These are phyloP conservation scores for Rhodotorula sphaerocarpa DNA, from an alignment of 768 basidiomycete genomes.

Conservation along the genomic window DNA sequence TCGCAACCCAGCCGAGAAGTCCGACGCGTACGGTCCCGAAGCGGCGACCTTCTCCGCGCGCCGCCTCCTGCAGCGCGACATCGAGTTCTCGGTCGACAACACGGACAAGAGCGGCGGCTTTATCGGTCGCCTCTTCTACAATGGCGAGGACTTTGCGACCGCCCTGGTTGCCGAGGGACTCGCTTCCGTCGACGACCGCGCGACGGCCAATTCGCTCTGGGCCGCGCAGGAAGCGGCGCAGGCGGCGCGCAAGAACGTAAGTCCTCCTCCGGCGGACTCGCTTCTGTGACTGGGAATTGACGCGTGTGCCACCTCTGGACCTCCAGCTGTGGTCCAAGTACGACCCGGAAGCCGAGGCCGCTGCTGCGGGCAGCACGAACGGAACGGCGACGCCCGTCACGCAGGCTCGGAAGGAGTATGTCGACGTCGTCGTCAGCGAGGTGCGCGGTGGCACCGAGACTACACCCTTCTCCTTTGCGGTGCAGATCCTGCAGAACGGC, in stretches of 20 bases:
- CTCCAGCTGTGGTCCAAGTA: slow-evolving; percentile 35
- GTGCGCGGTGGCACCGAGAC: slow-evolving; percentile 59
- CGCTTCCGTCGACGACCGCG: slow-evolving; percentile 78
- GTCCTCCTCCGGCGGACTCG: background rate
- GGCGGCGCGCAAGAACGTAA: slow-evolving; percentile 55
- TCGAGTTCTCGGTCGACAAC: slow-evolving; percentile 81
- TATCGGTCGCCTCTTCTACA: slow-evolving; percentile 59
- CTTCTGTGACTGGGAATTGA: background rate
- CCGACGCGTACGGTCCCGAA: slow-evolving; percentile 80
- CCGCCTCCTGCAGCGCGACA: slow-evolving; percentile 85
- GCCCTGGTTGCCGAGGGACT: slow-evolving; percentile 77
- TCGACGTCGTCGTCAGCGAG: slow-evolving; percentile 87
- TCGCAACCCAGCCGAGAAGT: slow-evolving; percentile 66
- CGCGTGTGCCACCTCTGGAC: too few relatives aligned
- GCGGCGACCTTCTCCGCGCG: slow-evolving; percentile 68
- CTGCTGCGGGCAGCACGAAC: slow-evolving; percentile 9
- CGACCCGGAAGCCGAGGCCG: slow-evolving; percentile 36
- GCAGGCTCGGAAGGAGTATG: slow-evolving; percentile 60
- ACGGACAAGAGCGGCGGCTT: slow-evolving; percentile 94
- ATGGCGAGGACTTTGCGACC: slow-evolving; percentile 76
- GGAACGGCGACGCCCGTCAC: slow-evolving; percentile 49
- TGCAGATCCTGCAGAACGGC: slow-evolving; percentile 85
- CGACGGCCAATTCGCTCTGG: slow-evolving; percentile 66
- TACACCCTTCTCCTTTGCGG: slow-evolving; percentile 66
- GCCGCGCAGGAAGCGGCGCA: slow-evolving; percentile 88